Conservation (phyloP, 2,329 filamentous ascomycete genomes). For the Fusarium praegraminearum region DNA sequence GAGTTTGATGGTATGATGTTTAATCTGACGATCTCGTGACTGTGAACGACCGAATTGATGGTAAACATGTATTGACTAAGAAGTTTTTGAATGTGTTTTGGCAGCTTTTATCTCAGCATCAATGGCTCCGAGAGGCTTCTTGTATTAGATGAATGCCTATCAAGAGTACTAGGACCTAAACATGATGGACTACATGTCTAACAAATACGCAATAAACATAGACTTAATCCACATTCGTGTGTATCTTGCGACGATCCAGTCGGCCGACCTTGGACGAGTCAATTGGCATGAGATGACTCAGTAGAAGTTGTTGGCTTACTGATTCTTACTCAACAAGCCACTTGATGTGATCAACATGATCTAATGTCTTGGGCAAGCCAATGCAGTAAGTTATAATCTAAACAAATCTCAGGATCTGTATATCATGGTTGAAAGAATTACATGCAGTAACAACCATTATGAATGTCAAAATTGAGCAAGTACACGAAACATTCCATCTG, state of each 20-base stretch:
- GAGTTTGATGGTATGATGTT: not conserved
- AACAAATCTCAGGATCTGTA: not conserved
- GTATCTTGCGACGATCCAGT: not conserved
- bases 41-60: not conserved
- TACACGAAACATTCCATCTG: not conserved
- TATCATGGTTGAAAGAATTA: too few species aligned
- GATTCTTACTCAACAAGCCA: slow-evolving; percentile 24
- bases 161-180: not conserved
- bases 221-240: not conserved
- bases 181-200: not conserved
- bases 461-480: not conserved
- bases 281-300: not conserved
- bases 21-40: slow-evolving; percentile 4
- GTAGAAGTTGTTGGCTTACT: slow-evolving; percentile 22
- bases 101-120: not conserved
- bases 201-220: not conserved
- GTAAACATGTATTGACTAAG: not conserved
- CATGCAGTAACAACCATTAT: not conserved
- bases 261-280: not conserved
- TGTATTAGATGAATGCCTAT: not conserved
- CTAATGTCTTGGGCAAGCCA: not conserved
- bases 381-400: not conserved
- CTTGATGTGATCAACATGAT: slow-evolving; percentile 18
- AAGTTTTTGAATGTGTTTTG: not conserved
- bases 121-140: not conserved